Conservation (phyloP, 805 yeast genomes). For the Candida piceae region DNA sequence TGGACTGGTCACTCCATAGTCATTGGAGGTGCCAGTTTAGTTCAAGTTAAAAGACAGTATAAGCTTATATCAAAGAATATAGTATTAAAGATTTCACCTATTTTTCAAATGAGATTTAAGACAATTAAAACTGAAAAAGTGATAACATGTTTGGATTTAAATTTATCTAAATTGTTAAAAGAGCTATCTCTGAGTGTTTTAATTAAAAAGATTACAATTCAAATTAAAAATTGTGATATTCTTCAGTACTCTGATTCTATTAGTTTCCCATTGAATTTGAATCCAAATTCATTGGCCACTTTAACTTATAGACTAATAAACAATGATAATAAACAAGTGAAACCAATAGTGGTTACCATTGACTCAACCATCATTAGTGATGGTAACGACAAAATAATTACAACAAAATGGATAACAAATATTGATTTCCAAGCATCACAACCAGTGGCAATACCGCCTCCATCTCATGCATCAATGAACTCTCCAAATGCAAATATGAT, state of each 20-base stretch:
- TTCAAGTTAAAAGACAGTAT: constrained; percentile 3
- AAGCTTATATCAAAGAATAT: constrained; percentile 5
- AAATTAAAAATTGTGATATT: constrained; percentile 22
- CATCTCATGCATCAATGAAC: constrained; percentile 10
- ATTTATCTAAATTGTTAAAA: constrained; percentile 13
- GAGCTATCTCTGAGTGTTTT: constrained; percentile 6
- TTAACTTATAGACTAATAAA: constrained; percentile 24
- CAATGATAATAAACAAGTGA: constrained; percentile 22
- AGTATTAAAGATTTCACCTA: constrained; percentile 18
- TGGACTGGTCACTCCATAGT: constrained; percentile 1
- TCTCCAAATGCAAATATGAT: constrained; percentile 24
- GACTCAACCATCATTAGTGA: constrained; percentile 17
- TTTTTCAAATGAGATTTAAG: constrained; percentile 26
- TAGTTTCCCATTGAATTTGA: constrained; percentile 28
- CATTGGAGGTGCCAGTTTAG: constrained; percentile 10
- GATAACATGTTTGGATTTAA: constrained; percentile 23
- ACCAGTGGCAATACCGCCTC: constrained; percentile 1
- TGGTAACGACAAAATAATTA: constrained; percentile 9
- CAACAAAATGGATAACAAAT: constrained; percentile 35
- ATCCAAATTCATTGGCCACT: constrained; percentile 14
- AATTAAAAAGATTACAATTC: constrained; percentile 15
- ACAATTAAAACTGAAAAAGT: constrained; percentile 23
- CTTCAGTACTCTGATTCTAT: constrained; percentile 15
- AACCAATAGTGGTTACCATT: constrained; percentile 23
- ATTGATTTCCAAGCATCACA: constrained; percentile 25